A percentile compares a stretch with the other conserved stretches of the same genome.
Evolutionary conservation across 2,329 filamentous ascomycete species (phyloP).

Genomic region (Hypoxylon sp.): DNA sequence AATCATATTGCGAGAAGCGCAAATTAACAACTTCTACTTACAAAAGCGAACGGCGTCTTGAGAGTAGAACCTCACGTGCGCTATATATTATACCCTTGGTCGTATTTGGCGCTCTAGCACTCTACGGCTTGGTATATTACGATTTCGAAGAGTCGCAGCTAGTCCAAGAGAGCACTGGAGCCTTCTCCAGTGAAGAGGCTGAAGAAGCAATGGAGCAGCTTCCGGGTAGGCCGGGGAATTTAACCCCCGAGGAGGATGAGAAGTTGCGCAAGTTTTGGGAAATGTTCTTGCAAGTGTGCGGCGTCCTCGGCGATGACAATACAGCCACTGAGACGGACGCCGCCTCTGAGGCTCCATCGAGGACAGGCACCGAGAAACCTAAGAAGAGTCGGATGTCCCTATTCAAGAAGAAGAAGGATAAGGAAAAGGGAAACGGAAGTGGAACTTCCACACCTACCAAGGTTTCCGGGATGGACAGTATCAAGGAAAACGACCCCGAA

Average conservation of each 20-base stretch:
- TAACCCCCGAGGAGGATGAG: conserved; percentile 89
- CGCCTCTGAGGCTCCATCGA: conserved; percentile 49
- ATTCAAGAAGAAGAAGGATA: conserved; percentile 75
- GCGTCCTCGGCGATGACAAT: conserved; percentile 64
- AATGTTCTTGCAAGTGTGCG: conserved; percentile 81
- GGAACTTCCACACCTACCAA: conserved; percentile 56
- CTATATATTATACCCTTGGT: conserved; percentile 48
- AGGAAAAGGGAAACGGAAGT: conserved; percentile 63
- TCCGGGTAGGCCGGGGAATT: conserved; percentile 84
- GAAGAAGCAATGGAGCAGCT: conserved; percentile 56
- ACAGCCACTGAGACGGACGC: conserved; percentile 53
- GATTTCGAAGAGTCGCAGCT: conserved; percentile 7
- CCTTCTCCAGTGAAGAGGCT: conserved; percentile 20
- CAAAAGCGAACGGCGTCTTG: conserved; percentile 28
- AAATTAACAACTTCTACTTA: conserved; percentile 6
- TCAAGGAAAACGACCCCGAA: conserved; percentile 70
- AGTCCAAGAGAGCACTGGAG: conserved; percentile 22
- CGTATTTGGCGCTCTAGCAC: conserved; percentile 43
- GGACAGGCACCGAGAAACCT: conserved; percentile 67
- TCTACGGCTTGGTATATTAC: conserved; percentile 39
- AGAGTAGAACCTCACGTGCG: conserved; percentile 44
- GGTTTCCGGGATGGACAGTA: conserved; percentile 57
- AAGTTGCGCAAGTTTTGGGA: conserved; percentile 92
- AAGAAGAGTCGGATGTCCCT: conserved; percentile 82
- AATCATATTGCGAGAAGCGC: conserved; percentile 8